These are phyloP conservation scores for Sporodiniella umbellata DNA, from an alignment of 371 early-diverging fungal genomes.

Conservation along the genomic window DNA sequence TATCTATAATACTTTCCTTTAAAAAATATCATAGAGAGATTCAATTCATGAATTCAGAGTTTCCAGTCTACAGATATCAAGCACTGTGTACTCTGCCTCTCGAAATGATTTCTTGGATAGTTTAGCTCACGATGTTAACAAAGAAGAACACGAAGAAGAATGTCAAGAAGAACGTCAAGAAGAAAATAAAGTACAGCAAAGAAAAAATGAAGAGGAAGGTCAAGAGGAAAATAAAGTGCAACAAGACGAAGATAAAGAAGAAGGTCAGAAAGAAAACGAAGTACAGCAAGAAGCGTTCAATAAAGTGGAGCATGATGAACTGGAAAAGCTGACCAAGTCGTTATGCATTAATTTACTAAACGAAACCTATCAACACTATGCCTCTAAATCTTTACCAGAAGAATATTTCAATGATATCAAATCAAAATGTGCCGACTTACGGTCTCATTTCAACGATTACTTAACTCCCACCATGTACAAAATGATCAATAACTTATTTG, in stretches of 20 bases:
- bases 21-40: slow-evolving; percentile 11
- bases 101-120: slow-evolving; percentile 13
- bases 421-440: slow-evolving; percentile 4
- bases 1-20: slow-evolving; percentile 5
- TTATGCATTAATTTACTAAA: slow-evolving; percentile 13
- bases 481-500: slow-evolving; percentile 11
- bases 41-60: slow-evolving; percentile 9
- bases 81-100: slow-evolving; percentile 13
- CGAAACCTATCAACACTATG: slow-evolving; percentile 1
- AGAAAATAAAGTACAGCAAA: not conserved
- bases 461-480: slow-evolving; percentile 6
- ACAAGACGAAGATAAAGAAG: slow-evolving; percentile 1
- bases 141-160: slow-evolving; percentile 8
- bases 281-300: slow-evolving; percentile 2
- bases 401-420: not conserved
- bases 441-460: slow-evolving; percentile 5
- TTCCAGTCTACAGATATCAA: slow-evolving; percentile 9
- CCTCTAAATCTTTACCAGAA: slow-evolving; percentile 6
- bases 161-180: slow-evolving; percentile 1
- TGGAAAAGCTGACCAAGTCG: slow-evolving; percentile 8
- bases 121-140: slow-evolving; percentile 5
- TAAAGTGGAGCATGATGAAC: slow-evolving; percentile 6
- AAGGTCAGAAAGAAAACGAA: slow-evolving; percentile 4
- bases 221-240: slow-evolving; percentile 3
- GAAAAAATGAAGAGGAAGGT: not conserved